phyloP scores from a whole-genome alignment of 2,329 filamentous ascomycete species.

The Cytospora leucostoma region DNA sequence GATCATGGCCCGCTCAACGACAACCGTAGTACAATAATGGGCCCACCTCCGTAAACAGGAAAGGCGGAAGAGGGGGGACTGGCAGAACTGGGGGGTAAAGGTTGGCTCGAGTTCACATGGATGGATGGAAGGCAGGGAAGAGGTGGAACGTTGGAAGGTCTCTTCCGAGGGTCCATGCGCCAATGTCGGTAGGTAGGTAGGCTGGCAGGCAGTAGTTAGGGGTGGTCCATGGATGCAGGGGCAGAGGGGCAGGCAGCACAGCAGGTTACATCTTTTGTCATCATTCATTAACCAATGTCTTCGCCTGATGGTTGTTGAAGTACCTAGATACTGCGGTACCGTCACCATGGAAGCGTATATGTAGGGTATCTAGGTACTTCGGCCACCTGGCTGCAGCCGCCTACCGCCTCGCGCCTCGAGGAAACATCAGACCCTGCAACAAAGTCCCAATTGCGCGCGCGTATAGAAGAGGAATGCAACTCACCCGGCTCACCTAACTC shows the following conservation, averaged over 20 bases:
- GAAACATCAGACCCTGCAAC: not conserved
- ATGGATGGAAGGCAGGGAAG: too few species aligned
- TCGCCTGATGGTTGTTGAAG: not conserved
- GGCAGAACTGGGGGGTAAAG: too few species aligned
- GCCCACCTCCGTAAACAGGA: not conserved
- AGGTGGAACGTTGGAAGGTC: too few species aligned
- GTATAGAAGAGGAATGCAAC: not conserved
- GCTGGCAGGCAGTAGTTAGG: too few species aligned
- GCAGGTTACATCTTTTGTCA: not conserved
- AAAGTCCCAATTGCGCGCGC: not conserved
- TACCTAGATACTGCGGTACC: not conserved
- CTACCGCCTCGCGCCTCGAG: not conserved
- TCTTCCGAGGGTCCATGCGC: too few species aligned
- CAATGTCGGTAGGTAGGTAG: too few species aligned
- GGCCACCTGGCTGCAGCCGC: not conserved
- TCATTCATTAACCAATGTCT: not conserved
- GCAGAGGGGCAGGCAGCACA: too few species aligned
- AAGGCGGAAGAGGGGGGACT: not conserved
- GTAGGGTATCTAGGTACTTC: not conserved
- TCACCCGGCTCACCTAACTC: not conserved
- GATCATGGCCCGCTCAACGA: constrained; percentile 1
- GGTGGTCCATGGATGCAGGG: too few species aligned
- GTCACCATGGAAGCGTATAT: too few species aligned
- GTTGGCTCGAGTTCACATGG: too few species aligned
- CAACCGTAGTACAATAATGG: not conserved